Evolutionary conservation across 441 rosid species (phyloP).

Genomic region (Populus tomentosa): DNA sequence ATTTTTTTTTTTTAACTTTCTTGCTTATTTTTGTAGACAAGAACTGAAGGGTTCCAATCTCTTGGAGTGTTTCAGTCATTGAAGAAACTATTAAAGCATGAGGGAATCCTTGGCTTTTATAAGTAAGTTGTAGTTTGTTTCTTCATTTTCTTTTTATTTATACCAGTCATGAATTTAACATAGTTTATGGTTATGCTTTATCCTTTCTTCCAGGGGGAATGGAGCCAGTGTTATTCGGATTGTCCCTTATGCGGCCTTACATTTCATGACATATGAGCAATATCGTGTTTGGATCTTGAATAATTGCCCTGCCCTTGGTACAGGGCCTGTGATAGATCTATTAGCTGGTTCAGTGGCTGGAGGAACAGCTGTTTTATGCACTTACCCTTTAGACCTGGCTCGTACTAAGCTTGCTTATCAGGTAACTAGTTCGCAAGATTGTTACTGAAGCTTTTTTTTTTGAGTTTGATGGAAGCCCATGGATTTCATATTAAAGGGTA

Average conservation of each 20-base stretch:
- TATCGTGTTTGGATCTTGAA: conserved; percentile 85
- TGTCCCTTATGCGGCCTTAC: conserved; percentile 94
- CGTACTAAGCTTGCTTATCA: conserved; percentile 97
- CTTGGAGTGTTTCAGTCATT: conserved; percentile 71
- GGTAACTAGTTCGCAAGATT: conserved; percentile 35
- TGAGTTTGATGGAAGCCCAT: neutral
- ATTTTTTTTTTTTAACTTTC: conserved; percentile 1
- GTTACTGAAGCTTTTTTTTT: conserved; percentile 12
- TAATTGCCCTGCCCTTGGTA: conserved; percentile 59
- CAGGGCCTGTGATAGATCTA: conserved; percentile 88
- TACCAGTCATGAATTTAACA: conserved; percentile 1
- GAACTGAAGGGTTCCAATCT: conserved; percentile 75
- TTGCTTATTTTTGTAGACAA: conserved; percentile 46
- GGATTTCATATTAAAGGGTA: neutral
- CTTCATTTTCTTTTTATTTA: conserved; percentile 4
- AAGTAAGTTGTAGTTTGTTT: conserved; percentile 43
- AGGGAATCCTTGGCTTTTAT: conserved; percentile 81
- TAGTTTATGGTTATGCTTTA: conserved; percentile 11
- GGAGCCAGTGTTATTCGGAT: conserved; percentile 95
- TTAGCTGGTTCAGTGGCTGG: conserved; percentile 95
- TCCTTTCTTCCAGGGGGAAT: conserved; percentile 58
- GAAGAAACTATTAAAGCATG: conserved; percentile 71
- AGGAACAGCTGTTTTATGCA: conserved; percentile 95
- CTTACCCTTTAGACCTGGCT: conserved; percentile 93
- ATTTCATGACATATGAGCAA: conserved; percentile 94